Conservation (phyloP, 306 rosid species). For the Vigna trinervia region DNA sequence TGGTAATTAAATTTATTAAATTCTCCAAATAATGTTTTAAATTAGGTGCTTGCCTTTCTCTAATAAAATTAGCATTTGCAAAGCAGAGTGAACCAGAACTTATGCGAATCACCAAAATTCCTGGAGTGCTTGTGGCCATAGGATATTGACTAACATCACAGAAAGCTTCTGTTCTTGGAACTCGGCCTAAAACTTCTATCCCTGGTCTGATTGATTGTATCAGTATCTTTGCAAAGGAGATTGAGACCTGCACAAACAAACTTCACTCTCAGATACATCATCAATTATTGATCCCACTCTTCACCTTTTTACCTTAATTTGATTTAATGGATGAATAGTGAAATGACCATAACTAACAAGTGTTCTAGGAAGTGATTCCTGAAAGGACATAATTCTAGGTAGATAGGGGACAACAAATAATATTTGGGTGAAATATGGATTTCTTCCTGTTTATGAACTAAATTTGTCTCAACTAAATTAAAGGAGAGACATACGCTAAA, state of each 20-base stretch:
- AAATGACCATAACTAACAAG: conserved; percentile 1
- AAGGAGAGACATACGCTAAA: not conserved
- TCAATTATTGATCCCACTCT: not conserved
- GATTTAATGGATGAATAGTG: not conserved
- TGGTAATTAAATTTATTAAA: not conserved
- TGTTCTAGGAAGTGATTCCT: not conserved
- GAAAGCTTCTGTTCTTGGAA: conserved; percentile 75
- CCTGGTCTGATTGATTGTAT: conserved; percentile 76
- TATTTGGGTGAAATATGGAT: too few species aligned
- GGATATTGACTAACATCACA: conserved; percentile 79
- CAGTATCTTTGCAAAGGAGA: conserved; percentile 83
- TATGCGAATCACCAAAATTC: conserved; percentile 66
- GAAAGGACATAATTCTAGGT: conserved; percentile 4
- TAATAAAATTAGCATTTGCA: conserved; percentile 78
- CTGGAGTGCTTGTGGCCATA: conserved; percentile 71
- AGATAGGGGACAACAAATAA: too few species aligned
- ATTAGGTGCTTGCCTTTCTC: conserved; percentile 63
- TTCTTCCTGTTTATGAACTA: too few species aligned
- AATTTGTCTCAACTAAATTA: too few species aligned
- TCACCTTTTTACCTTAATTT: not conserved
- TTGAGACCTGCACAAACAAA: conserved; percentile 62
- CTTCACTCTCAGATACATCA: not conserved
- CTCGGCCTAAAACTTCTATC: conserved; percentile 70
- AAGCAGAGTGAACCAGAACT: conserved; percentile 84
- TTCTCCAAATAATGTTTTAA: not conserved